Percentiles rank a stretch among this genome's conserved stretches.
Conservation (phyloP, 495 filamentous ascomycete genomes). For the Xylaria longipes region DNA sequence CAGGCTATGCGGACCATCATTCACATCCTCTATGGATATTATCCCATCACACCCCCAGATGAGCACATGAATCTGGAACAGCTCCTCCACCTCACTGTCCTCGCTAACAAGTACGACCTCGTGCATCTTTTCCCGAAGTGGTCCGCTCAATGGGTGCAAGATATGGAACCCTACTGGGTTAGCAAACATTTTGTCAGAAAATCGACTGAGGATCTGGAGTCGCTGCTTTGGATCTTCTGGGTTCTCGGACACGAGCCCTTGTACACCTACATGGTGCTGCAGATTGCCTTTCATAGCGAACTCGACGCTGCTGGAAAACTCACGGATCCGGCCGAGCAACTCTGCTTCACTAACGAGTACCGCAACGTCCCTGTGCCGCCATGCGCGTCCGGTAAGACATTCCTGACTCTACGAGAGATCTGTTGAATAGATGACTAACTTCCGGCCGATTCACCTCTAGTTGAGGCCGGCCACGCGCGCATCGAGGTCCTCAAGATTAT, state of each 20-base stretch:
- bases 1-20: slow-evolving; percentile 20
- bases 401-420: background rate
- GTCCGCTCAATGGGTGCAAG: slow-evolving; percentile 10
- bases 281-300: slow-evolving; percentile 16
- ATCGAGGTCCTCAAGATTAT: slow-evolving; percentile 11
- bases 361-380: slow-evolving; percentile 10
- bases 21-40: slow-evolving; percentile 17
- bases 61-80: background rate
- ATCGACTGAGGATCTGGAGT: slow-evolving; percentile 19
- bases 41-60: background rate
- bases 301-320: slow-evolving; percentile 1
- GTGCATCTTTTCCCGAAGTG: background rate
- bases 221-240: slow-evolving; percentile 22
- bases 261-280: slow-evolving; percentile 25
- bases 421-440: background rate
- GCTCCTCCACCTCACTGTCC: slow-evolving; percentile 7
- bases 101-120: slow-evolving; percentile 25
- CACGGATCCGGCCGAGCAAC: slow-evolving; percentile 10
- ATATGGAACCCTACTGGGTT: slow-evolving; percentile 19
- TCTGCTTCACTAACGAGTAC: slow-evolving; percentile 6
- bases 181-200: background rate
- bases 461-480: slow-evolving; percentile 14
- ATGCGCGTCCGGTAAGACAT: slow-evolving; percentile 8
- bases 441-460: background rate
- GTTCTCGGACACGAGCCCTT: slow-evolving; percentile 22